A percentile compares a stretch with the other conserved stretches of the same genome.
phyloP scores from a whole-genome alignment of 306 rosid genomes.

The cucumber (Cucumis sativus) region DNA sequence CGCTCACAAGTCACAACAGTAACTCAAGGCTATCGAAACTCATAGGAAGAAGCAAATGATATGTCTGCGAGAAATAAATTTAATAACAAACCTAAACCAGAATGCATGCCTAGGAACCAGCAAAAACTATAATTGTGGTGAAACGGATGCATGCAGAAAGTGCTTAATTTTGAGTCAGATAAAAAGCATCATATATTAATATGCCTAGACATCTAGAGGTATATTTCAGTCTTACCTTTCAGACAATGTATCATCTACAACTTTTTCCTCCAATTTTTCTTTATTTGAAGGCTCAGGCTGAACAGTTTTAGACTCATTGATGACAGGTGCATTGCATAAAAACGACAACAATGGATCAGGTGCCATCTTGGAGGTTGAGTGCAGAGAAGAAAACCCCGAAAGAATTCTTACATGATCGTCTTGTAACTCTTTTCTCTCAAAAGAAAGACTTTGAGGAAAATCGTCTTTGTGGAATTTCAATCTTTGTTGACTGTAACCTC shows the following conservation, averaged over 20 bases:
- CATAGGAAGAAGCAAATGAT: neutral
- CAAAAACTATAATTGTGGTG: neutral
- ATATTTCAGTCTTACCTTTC: conserved; percentile 35
- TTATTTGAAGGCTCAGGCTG: conserved; percentile 35
- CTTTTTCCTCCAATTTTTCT: conserved; percentile 27
- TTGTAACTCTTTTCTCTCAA: conserved; percentile 30
- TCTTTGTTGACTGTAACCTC: conserved; percentile 39
- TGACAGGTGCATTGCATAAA: conserved; percentile 20
- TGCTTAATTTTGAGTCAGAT: neutral
- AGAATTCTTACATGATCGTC: conserved; percentile 23
- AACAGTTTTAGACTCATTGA: conserved; percentile 12
- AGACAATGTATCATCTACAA: conserved; percentile 13
- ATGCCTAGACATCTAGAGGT: neutral
- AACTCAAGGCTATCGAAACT: neutral
- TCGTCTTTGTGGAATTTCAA: conserved; percentile 31
- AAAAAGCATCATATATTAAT: neutral
- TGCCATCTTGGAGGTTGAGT: conserved; percentile 37
- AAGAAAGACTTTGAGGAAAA: conserved; percentile 22
- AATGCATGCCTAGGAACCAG: neutral
- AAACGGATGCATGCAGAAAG: neutral
- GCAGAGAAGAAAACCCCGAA: conserved; percentile 19
- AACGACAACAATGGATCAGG: conserved; percentile 48
- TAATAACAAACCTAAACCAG: neutral
- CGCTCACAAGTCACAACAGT: neutral
- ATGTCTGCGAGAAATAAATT: neutral